Conservation (phyloP, 805 yeast genomes). For the Wickerhamomyces hampshirensis region DNA sequence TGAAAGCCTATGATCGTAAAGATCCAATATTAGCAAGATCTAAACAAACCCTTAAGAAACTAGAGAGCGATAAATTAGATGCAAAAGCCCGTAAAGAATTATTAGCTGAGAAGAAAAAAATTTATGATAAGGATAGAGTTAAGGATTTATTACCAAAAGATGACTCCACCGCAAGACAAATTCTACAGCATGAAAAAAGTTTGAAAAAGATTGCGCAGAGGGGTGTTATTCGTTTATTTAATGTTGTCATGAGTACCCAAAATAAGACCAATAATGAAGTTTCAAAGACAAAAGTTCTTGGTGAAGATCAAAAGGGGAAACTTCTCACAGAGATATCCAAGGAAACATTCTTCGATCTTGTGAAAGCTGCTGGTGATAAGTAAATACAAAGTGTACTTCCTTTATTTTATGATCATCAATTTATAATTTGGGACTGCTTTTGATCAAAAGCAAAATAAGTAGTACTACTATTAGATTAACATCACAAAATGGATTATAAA, state of each 20-base stretch:
- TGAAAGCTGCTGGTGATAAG: conserved; percentile 72
- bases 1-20: conserved; percentile 83
- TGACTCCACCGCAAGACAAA: conserved; percentile 51
- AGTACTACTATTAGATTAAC: too few relatives aligned
- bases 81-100: conserved; percentile 73
- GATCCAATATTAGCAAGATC: conserved; percentile 92
- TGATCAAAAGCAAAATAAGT: neutral
- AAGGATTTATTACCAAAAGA: conserved; percentile 62
- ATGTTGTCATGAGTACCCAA: conserved; percentile 79
- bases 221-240: conserved; percentile 82
- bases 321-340: conserved; percentile 76
- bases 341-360: conserved; percentile 84
- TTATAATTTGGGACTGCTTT: neutral
- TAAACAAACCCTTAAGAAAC: conserved; percentile 59
- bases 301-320: conserved; percentile 47
- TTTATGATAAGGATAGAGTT: conserved; percentile 62
- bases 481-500: too few relatives aligned
- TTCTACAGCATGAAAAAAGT: conserved; percentile 61
- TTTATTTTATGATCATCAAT: neutral
- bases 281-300: conserved; percentile 37
- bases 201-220: conserved; percentile 79
- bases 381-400: too few relatives aligned
- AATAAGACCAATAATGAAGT: conserved; percentile 50
- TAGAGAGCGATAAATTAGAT: conserved; percentile 79
- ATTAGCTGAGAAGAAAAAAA: conserved; percentile 63